Base-by-base conservation (phyloP, 2,329 filamentous ascomycete genomes). In the Penicillium sp. region DNA sequence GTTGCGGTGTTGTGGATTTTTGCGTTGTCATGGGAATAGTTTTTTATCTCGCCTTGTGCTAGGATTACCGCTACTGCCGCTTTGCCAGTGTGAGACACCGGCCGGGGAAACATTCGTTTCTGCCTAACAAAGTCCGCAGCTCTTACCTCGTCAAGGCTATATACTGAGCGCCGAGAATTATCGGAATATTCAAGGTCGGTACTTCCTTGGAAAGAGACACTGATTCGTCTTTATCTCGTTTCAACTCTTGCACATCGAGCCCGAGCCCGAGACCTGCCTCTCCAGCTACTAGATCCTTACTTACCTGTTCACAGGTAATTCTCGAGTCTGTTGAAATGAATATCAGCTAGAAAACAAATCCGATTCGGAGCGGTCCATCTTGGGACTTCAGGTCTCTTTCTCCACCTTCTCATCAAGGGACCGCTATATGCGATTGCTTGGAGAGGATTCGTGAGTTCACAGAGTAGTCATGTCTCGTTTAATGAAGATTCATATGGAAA, bases 351-450 rank as follows among this genome's bases (percentile, higher is more conserved):
- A 67, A 64, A 57, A 52, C 55, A 62, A 61, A 66, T 64, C 35
- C 55, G 49, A 67, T 67, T 62, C 65, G 64, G 60, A 54, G 62
- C 57, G 61, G 63, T 59, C 53, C 48, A 15, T 17, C 5, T 58
- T 60, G 57, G 62, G 64, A 55, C 55, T 45, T 47, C 26, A 51
- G 45, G 48, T 53, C 50, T 65, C 63, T 51, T 60, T 58, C 38
- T 64, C 63, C 67, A 66, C 65, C 60, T 69, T 76, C 76, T 78
- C 76, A 78, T 64, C 70, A 72, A 73, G 69, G 62, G 64, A 64
- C 64, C 71, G 72, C 75, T 78, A 76, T 57, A 76, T 64, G 75
- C 71, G 71, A 60, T 63, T 74, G 67, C 66, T 76, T 75, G 71
- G 73, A 76, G 75, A 78, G 75, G 75, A 75, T 60, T 56, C 44